Evolutionary conservation across 495 filamentous ascomycete species (phyloP).

Genomic region (Hypoxylon rickii): DNA sequence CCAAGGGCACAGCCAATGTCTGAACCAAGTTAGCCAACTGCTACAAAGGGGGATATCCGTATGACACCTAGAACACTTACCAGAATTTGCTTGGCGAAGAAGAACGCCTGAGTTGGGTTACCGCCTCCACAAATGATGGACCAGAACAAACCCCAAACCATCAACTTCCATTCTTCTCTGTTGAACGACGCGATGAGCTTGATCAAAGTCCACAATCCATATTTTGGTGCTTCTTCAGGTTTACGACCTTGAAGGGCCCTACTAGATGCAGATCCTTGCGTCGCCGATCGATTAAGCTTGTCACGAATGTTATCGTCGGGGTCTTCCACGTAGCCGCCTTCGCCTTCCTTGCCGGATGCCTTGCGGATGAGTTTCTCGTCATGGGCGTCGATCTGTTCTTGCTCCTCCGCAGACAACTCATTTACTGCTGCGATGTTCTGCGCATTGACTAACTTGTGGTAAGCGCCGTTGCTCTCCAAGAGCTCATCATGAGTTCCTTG

Average conservation of each 20-base stretch:
- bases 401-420: constrained; percentile 53
- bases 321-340: constrained; percentile 49
- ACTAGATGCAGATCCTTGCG: constrained; percentile 71
- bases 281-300: constrained; percentile 65
- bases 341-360: constrained; percentile 41
- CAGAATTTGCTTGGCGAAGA: constrained; percentile 87
- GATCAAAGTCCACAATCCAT: constrained; percentile 79
- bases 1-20: constrained; percentile 45
- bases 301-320: constrained; percentile 62
- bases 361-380: constrained; percentile 55
- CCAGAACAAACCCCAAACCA: constrained; percentile 77
- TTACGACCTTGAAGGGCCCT: constrained; percentile 62
- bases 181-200: constrained; percentile 87
- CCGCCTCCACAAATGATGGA: constrained; percentile 81
- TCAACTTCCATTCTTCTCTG: constrained; percentile 67
- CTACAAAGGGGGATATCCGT: neutral
- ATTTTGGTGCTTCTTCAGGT: constrained; percentile 55
- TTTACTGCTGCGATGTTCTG: constrained; percentile 75
- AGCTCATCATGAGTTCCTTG: constrained; percentile 81
- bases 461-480: constrained; percentile 63
- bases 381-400: constrained; percentile 49
- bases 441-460: constrained; percentile 78
- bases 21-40: constrained; percentile 27
- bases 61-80: constrained; percentile 33
- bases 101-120: constrained; percentile 85